Evolutionary conservation across 2,329 filamentous ascomycete genomes (phyloP).

Genomic region (Arachnomyces sp.): DNA sequence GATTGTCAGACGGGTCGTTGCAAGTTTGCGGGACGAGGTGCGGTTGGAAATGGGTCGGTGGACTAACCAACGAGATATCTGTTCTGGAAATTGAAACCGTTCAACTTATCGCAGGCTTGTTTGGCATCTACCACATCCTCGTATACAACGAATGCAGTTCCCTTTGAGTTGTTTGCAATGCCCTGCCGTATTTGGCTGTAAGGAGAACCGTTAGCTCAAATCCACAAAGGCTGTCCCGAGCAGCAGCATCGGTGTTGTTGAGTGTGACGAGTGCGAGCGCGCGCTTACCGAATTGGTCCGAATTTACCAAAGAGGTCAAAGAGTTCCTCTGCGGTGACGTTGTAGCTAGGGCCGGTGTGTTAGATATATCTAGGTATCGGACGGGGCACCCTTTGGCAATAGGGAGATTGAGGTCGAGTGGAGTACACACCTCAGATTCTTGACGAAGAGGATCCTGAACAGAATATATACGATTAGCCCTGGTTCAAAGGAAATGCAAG

Average conservation of each 20-base stretch:
- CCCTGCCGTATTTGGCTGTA: conserved; percentile 93
- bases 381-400: conserved; percentile 1
- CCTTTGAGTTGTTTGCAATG: conserved; percentile 94
- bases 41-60: too few relatives aligned
- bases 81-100: conserved; percentile 99
- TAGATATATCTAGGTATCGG: conserved; percentile 5
- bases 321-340: conserved; percentile 94
- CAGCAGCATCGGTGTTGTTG: conserved; percentile 11
- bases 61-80: conserved; percentile 94
- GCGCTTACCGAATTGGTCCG: conserved; percentile 77
- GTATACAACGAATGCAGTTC: conserved; percentile 98
- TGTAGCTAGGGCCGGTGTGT: conserved; percentile 61
- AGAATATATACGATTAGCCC: too few relatives aligned
- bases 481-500: neutral
- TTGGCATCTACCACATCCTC: conserved; percentile 99
- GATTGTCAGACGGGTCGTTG: neutral
- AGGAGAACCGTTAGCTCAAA: conserved; percentile 3
- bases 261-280: conserved; percentile 6
- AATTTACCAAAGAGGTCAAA: conserved; percentile 99
- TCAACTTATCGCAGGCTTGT: conserved; percentile 97
- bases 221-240: conserved; percentile 14
- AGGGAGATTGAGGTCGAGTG: conserved; percentile 5
- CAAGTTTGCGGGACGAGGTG: neutral
- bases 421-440: conserved; percentile 81
- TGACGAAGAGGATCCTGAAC: conserved; percentile 96